phyloP scores from a whole-genome alignment of 31 red algal genomes.

The Odonthalia washingtoniensis region DNA sequence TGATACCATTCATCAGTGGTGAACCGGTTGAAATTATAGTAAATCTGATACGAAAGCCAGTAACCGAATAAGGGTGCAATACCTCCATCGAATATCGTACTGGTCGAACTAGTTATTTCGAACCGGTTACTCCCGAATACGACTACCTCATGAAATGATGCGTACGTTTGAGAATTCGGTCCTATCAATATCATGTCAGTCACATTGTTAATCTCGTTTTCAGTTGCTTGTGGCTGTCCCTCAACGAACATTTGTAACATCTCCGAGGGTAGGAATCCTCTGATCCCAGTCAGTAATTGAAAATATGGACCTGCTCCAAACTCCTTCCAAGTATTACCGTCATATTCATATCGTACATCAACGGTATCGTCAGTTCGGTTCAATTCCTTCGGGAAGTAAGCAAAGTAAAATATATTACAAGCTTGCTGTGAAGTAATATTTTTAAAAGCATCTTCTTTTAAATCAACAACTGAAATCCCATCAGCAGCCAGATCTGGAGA shows the following conservation, averaged over 20 bases:
- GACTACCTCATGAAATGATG: constrained; percentile 31
- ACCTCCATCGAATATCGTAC: neutral
- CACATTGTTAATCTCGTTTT: neutral
- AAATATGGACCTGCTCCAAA: constrained; percentile 54
- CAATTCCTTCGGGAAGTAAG: constrained; percentile 22
- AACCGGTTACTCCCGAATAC: constrained; percentile 36
- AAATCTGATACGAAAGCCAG: constrained; percentile 46
- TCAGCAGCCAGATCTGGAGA: neutral
- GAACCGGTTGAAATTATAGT: constrained; percentile 59
- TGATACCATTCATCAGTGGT: constrained; percentile 46
- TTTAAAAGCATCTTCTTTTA: neutral
- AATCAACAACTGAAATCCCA: neutral
- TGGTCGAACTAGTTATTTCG: constrained; percentile 45
- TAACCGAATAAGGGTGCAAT: constrained; percentile 25
- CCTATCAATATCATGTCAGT: constrained; percentile 53
- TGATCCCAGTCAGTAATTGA: neutral
- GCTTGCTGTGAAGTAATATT: constrained; percentile 15
- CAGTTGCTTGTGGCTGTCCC: neutral
- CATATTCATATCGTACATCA: constrained; percentile 42
- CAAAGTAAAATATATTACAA: constrained; percentile 66
- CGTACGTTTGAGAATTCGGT: constrained; percentile 46
- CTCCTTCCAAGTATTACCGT: constrained; percentile 21
- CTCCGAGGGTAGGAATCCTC: constrained; percentile 38
- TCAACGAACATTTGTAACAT: constrained; percentile 56
- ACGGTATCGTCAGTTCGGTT: neutral